Base-by-base conservation (phyloP, 2,329 filamentous ascomycete genomes). In the Ophioceras dolichostomum region DNA sequence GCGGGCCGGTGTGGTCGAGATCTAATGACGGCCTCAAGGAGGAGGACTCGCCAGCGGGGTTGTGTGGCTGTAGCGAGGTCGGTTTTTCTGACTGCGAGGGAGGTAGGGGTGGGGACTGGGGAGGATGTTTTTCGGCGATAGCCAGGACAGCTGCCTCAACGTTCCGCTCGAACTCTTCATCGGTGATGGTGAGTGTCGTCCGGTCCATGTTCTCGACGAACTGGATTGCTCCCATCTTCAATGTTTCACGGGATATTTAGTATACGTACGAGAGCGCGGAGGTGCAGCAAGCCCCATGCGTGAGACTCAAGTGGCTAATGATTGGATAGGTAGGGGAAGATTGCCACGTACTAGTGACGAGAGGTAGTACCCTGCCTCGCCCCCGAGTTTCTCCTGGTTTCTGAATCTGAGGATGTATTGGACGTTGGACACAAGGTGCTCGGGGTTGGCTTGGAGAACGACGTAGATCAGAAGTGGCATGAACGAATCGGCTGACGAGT, bases 301-400 rank as follows among this genome's bases (percentile, higher is more conserved):
- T n/a, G n/a, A n/a, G n/a, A n/a, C n/a, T n/a, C n/a, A n/a, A 19
- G 27, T 5, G 27, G 17, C 10, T 12, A 20, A 43, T 45, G 35
- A 37, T 16, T 20, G 7, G n/a, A 12, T n/a, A 7, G 8, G 10
- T n/a, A 10, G 3, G 22, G 9, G 16, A 10, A 18, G 28, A 4
- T 28, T 18, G 9, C 10, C 16, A 43, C 49, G 51, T 62, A 87
- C 83, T 47, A 98, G 63, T 7, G 91, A 96, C 22, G 89, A 96
- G 39, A 98, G 74, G 58, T 98, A 98, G 60, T 98, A 98, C 10
- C 91, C 91, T 12, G 91, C 89, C 64, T 98, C 91, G n/a, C 91
- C 91, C 18, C 83, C 84, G 1, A 98, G 76, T 57, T 96, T 96
- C 37, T 98, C 91, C 58, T 95, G 91, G 52, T 96, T 95, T 36